Conservation (phyloP, 805 yeast species). For the Candida insectalens region DNA sequence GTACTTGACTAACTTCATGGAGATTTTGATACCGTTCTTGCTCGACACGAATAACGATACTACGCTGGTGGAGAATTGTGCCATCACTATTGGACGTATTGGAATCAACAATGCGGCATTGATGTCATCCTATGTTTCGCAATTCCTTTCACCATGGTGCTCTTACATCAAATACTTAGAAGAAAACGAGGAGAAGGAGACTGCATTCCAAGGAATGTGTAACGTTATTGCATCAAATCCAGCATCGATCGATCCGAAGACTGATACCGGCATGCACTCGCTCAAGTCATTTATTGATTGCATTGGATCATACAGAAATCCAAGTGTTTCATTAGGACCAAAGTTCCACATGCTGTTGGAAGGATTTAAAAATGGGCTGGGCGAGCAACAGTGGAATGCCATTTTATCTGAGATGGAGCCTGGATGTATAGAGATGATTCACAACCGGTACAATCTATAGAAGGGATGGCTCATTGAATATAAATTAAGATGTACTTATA, state of each 20-base stretch:
- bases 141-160: slow-evolving; percentile 63
- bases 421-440: too few relatives aligned
- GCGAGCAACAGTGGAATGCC: slow-evolving; percentile 24
- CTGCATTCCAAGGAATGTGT: slow-evolving; percentile 80
- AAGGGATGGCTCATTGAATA: too few relatives aligned
- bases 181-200: slow-evolving; percentile 82
- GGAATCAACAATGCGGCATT: slow-evolving; percentile 55
- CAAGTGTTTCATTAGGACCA: slow-evolving; percentile 34
- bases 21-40: slow-evolving; percentile 50
- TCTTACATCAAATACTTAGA: slow-evolving; percentile 53
- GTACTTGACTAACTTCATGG: slow-evolving; percentile 44
- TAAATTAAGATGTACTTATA: not conserved
- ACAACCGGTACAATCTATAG: too few relatives aligned
- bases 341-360: slow-evolving; percentile 34
- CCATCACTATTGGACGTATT: slow-evolving; percentile 81
- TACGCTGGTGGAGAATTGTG: slow-evolving; percentile 76
- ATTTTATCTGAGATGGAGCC: slow-evolving; percentile 15
- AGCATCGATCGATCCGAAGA: slow-evolving; percentile 39
- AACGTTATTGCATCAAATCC: slow-evolving; percentile 60
- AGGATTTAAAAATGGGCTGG: slow-evolving; percentile 39
- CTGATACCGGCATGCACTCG: slow-evolving; percentile 33
- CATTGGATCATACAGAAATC: slow-evolving; percentile 44
- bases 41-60: slow-evolving; percentile 43
- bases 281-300: slow-evolving; percentile 49
- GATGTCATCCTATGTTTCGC: slow-evolving; percentile 47